Percentiles rank a stretch among this genome's conserved stretches.
Conservation (phyloP, 306 rosid genomes). For the Acacia melanoxylon region DNA sequence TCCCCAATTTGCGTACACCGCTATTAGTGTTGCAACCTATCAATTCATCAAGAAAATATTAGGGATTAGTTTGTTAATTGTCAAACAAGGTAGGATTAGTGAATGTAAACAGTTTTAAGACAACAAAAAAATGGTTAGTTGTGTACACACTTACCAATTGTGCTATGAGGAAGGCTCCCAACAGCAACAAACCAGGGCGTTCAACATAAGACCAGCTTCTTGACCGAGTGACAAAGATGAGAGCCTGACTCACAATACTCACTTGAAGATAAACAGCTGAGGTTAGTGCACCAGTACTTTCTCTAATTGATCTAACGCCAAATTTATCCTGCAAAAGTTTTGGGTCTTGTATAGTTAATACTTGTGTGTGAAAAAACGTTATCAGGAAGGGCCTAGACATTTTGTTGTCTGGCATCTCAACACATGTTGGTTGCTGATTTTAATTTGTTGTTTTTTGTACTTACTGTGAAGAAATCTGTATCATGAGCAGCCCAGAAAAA, state of each 20-base stretch:
- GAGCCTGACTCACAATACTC: slow-evolving; percentile 86
- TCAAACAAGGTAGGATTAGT: not conserved
- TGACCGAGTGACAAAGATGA: slow-evolving; percentile 88
- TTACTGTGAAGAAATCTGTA: slow-evolving; percentile 74
- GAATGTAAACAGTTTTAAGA: not conserved
- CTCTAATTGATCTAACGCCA: slow-evolving; percentile 66
- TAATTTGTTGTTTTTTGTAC: not conserved
- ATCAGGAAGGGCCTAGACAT: not conserved
- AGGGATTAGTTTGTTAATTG: not conserved
- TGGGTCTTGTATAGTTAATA: not conserved
- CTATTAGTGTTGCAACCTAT: slow-evolving; percentile 72
- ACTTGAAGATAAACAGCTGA: slow-evolving; percentile 94
- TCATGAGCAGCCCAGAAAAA: slow-evolving; percentile 74
- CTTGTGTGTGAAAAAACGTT: not conserved
- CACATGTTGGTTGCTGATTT: not conserved
- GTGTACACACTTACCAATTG: slow-evolving; percentile 55
- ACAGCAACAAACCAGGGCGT: slow-evolving; percentile 75
- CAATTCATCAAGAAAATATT: not conserved
- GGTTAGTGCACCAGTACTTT: slow-evolving; percentile 47
- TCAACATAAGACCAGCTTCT: slow-evolving; percentile 83
- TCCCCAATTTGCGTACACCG: slow-evolving; percentile 79
- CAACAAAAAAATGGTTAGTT: not conserved
- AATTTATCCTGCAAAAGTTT: slow-evolving; percentile 57
- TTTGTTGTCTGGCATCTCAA: not conserved
- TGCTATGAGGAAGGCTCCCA: slow-evolving; percentile 63